phyloP scores from a whole-genome alignment of 768 basidiomycete genomes.

The Lyophyllum shimeji region DNA sequence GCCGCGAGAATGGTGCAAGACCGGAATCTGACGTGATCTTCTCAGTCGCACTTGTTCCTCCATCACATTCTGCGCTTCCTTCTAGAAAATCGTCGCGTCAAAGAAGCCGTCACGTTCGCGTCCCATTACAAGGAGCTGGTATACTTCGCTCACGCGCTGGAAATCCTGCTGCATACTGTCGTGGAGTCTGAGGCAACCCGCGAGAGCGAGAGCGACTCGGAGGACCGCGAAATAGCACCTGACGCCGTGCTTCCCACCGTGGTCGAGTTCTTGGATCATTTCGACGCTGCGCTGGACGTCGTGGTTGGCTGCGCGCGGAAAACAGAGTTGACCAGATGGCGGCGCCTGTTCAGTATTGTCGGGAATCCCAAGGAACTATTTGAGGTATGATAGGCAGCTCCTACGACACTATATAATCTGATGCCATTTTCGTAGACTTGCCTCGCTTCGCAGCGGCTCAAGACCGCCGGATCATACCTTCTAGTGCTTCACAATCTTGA shows the following conservation, averaged over 20 bases:
- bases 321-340: slow-evolving; percentile 92
- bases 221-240: slow-evolving; percentile 26
- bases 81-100: slow-evolving; percentile 58
- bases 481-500: slow-evolving; percentile 93
- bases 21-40: neutral
- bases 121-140: slow-evolving; percentile 84
- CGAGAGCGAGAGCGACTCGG: slow-evolving; percentile 29
- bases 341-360: slow-evolving; percentile 82
- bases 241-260: slow-evolving; percentile 58
- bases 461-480: slow-evolving; percentile 90
- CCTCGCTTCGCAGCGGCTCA: slow-evolving; percentile 66
- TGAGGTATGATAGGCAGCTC: slow-evolving; percentile 53
- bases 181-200: slow-evolving; percentile 75
- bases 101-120: slow-evolving; percentile 84
- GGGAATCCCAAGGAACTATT: slow-evolving; percentile 90
- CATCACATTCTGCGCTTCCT: slow-evolving; percentile 89
- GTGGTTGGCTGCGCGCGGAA: slow-evolving; percentile 96
- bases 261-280: slow-evolving; percentile 92
- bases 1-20: neutral
- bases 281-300: slow-evolving; percentile 87
- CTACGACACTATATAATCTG: neutral
- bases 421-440: slow-evolving; percentile 54
- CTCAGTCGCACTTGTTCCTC: slow-evolving; percentile 88
- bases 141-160: slow-evolving; percentile 91
- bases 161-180: slow-evolving; percentile 91